Base-by-base conservation (phyloP, 1,284 basidiomycete species). In the Phellinidium pouzarii region DNA sequence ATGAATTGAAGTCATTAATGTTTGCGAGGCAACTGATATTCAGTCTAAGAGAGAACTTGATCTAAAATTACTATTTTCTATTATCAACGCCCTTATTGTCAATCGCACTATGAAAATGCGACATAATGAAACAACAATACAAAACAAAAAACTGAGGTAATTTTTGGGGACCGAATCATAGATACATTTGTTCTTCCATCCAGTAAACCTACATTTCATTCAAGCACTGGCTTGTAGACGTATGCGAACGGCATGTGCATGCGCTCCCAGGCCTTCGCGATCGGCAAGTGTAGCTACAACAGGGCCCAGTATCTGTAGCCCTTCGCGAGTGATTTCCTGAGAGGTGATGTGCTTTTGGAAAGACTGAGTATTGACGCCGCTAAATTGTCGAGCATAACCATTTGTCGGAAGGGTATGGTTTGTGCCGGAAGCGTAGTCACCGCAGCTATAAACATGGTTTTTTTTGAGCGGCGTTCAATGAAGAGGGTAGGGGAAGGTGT, bases 261-360 rank as follows among this genome's bases (percentile, higher is more conserved):
- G 96, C 26, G 93, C 96, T 63, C 92, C 85, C 14, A 99, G 70
- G 4, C 94, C 94, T 72, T 99, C 96, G 62, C 93, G 90, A 65
- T 96, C 92, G 2, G 96, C 96, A 26, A 99, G 71, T 14, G 86
- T 90, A 22, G 84, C 87, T 4, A 99, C 96, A 11, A 91, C 77
- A 7, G 95, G 94, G 2, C 96, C 96, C 20, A 99, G 76, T 2
- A 66, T 74, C 59, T 75, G 73, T 50, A 99, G 73, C 4, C 96
- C 96, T 17, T 81, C 81, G 12, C 75, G 68, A 3, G 92, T 91
- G 25, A 99, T 79, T 64, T 94, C 87, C 67, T 99, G 96, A 6
- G 90, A 91, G 4, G 96, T 99, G 64, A 99, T 97, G 69, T 98
- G 90, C 71, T 99, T 99, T 70, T 98, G 94, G 85, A 99, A 99